phyloP scores from a whole-genome alignment of 352 stramenopile genomes.

The Phytopythium helicoides region DNA sequence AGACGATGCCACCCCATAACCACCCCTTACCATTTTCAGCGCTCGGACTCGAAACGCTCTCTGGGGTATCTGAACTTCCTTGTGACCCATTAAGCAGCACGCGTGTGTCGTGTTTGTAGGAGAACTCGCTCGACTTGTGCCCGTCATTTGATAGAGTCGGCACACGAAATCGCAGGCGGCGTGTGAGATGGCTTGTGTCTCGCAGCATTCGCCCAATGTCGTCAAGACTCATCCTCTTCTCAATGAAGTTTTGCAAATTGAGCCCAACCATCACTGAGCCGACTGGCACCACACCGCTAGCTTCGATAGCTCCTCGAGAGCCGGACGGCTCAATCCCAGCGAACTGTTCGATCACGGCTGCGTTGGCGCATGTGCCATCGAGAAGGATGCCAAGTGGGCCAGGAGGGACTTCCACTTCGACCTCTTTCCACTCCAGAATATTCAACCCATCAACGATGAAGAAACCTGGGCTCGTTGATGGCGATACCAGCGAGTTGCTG shows the following conservation, averaged over 20 bases:
- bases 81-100: constrained; percentile 5
- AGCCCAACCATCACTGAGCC: constrained; percentile 57
- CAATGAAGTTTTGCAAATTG: constrained; percentile 57
- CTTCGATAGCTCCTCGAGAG: constrained; percentile 43
- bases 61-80: constrained; percentile 11
- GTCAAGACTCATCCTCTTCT: constrained; percentile 28
- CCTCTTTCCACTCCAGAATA: constrained; percentile 17
- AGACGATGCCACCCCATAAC: constrained; percentile 1
- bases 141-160: constrained; percentile 8
- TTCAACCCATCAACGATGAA: constrained; percentile 23
- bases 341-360: constrained; percentile 59
- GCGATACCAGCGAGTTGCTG: constrained; percentile 5
- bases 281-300: constrained; percentile 29
- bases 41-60: background rate
- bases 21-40: background rate
- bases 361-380: constrained; percentile 32
- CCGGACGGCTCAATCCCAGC: constrained; percentile 21
- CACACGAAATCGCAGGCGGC: constrained; percentile 43
- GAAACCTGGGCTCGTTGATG: background rate
- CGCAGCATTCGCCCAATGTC: constrained; percentile 49
- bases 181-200: constrained; percentile 36
- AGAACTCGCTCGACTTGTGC: constrained; percentile 2
- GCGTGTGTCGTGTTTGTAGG: constrained; percentile 9
- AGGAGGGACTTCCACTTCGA: constrained; percentile 44
- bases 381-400: constrained; percentile 62